phyloP scores from a whole-genome alignment of 345 rosid genomes.

The Brassica carinata region DNA sequence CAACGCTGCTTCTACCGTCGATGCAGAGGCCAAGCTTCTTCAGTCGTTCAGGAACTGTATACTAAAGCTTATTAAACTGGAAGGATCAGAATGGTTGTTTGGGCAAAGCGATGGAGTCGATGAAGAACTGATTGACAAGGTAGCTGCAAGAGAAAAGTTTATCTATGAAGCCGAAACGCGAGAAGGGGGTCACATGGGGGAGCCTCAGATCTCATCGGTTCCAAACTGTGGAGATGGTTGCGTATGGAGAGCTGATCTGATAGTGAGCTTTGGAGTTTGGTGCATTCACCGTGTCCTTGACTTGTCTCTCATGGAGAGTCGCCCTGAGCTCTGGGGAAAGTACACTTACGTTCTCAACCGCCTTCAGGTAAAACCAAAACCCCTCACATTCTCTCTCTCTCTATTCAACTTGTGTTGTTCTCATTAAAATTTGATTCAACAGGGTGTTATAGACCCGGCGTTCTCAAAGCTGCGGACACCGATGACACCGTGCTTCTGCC shows the following conservation, averaged over 20 bases:
- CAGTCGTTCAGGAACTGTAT: conserved; percentile 77
- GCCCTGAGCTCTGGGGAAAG: conserved; percentile 99
- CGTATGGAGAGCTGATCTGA: conserved; percentile 76
- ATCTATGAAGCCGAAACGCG: conserved; percentile 74
- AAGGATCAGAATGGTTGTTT: conserved; percentile 97
- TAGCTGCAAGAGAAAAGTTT: conserved; percentile 85
- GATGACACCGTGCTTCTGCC: conserved; percentile 82
- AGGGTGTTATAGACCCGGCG: conserved; percentile 89
- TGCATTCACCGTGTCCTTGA: conserved; percentile 90
- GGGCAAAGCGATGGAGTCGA: conserved; percentile 83
- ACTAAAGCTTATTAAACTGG: conserved; percentile 73
- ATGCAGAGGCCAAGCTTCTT: conserved; percentile 81
- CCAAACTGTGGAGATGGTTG: conserved; percentile 97
- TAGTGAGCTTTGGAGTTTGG: conserved; percentile 97
- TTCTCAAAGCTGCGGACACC: conserved; percentile 77
- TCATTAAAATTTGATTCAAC: conserved; percentile 30
- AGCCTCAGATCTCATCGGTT: conserved; percentile 63
- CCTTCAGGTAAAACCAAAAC: conserved; percentile 71
- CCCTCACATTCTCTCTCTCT: neutral
- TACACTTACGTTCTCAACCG: conserved; percentile 94
- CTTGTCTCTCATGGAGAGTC: conserved; percentile 92
- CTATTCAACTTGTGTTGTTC: neutral
- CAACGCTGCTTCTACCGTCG: conserved; percentile 46
- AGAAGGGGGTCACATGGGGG: conserved; percentile 57
- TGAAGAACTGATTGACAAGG: conserved; percentile 85